A percentile compares a stretch with the other conserved stretches of the same genome.
These are phyloP conservation scores for Letharia columbiana DNA, from an alignment of 495 filamentous ascomycete species.

Conservation along the genomic window DNA sequence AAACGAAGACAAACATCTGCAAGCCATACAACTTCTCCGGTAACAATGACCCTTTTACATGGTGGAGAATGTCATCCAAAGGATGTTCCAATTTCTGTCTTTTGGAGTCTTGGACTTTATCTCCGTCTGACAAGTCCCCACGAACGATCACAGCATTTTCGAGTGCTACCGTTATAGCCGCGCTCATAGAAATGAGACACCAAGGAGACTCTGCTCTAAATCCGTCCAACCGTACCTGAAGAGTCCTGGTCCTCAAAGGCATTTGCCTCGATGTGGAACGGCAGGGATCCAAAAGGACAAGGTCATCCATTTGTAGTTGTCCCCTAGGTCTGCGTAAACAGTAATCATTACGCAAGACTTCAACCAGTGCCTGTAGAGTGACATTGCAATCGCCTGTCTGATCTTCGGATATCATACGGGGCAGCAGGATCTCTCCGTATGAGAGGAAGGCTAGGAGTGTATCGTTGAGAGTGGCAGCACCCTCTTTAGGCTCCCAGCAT, in stretches of 20 bases:
- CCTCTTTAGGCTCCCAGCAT: constrained; percentile 63
- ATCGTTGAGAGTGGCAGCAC: constrained; percentile 45
- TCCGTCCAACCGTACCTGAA: constrained; percentile 37
- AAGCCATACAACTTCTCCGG: constrained; percentile 56
- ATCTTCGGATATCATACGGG: constrained; percentile 28
- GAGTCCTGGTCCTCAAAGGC: constrained; percentile 24
- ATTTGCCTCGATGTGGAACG: constrained; percentile 17
- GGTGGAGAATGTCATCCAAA: constrained; percentile 54
- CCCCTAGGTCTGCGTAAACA: constrained; percentile 58
- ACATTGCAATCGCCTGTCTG: constrained; percentile 26
- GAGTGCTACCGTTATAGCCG: constrained; percentile 18
- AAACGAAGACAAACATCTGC: constrained; percentile 70
- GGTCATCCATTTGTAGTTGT: constrained; percentile 67
- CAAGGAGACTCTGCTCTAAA: constrained; percentile 42
- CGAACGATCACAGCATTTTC: background rate
- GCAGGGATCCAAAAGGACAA: constrained; percentile 44
- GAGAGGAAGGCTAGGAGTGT: constrained; percentile 68
- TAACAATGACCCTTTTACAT: constrained; percentile 47
- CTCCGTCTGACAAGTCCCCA: background rate
- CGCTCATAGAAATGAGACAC: constrained; percentile 32
- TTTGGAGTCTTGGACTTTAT: constrained; percentile 38
- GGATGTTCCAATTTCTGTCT: constrained; percentile 49
- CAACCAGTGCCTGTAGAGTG: constrained; percentile 43
- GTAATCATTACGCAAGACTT: constrained; percentile 65
- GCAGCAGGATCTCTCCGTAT: constrained; percentile 52